Evolutionary conservation across 1,284 basidiomycete genomes (phyloP).

Genomic region (Ustilago trichophora): DNA sequence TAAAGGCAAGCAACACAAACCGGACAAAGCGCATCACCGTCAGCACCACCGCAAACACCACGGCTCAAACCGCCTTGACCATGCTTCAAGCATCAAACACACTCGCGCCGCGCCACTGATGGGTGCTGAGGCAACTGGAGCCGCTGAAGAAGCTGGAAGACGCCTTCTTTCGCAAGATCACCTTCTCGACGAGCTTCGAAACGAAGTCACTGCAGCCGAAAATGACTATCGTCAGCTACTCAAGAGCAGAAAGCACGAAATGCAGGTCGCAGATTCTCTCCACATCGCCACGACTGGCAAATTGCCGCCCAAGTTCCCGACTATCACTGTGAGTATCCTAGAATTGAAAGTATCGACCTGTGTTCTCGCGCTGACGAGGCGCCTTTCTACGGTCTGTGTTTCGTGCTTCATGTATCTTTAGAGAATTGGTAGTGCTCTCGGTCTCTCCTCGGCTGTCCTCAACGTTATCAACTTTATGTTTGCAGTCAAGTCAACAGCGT

Average conservation of each 20-base stretch:
- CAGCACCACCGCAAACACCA: conserved; percentile 1
- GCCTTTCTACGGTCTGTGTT: neutral
- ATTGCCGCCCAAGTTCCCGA: conserved; percentile 24
- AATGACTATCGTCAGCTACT: neutral
- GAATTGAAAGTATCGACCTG: too few species aligned
- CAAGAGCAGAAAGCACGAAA: neutral
- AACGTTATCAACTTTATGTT: conserved; percentile 34
- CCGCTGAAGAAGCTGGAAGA: neutral
- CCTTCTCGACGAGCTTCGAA: neutral
- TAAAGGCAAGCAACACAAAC: neutral
- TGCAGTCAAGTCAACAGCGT: conserved; percentile 25
- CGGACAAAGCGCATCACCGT: neutral
- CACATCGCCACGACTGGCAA: conserved; percentile 24
- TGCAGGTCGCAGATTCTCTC: conserved; percentile 17
- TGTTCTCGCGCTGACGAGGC: neutral
- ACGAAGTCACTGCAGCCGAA: neutral
- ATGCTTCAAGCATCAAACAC: neutral
- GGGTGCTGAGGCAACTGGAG: neutral
- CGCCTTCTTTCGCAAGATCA: neutral
- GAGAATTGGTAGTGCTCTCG: conserved; percentile 14
- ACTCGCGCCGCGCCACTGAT: neutral
- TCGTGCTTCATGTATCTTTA: neutral
- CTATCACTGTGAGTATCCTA: conserved; percentile 21
- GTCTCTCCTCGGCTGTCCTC: conserved; percentile 9
- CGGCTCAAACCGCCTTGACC: too few species aligned